Conservation (phyloP, 805 yeast species). For the Metschnikowia aberdeeniae region DNA sequence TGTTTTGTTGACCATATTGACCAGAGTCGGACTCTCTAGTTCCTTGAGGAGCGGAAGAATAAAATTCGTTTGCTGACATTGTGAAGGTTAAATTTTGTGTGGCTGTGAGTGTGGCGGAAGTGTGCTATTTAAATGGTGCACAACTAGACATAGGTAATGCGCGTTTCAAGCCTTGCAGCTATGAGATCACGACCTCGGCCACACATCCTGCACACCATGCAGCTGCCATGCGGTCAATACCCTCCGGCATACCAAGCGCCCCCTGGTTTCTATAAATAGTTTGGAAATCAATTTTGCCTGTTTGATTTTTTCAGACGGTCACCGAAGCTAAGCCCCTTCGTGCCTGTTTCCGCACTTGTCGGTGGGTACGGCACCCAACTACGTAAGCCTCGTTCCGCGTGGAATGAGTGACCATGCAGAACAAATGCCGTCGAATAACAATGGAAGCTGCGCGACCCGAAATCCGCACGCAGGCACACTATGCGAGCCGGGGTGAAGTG, state of each 20-base stretch:
- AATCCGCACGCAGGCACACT: too few species aligned
- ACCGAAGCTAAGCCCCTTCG: not conserved
- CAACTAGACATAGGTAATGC: not conserved
- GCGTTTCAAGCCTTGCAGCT: conserved; percentile 3
- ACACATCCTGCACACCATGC: not conserved
- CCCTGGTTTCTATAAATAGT: too few species aligned
- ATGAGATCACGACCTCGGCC: not conserved
- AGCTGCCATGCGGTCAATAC: too few species aligned
- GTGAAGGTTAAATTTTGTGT: not conserved
- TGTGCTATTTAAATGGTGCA: not conserved
- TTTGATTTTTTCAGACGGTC: too few species aligned
- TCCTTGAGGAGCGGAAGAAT: conserved; percentile 38
- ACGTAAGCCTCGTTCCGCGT: not conserved
- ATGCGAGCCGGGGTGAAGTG: too few species aligned
- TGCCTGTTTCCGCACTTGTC: not conserved
- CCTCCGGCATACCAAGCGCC: too few species aligned
- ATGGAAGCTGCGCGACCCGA: too few species aligned
- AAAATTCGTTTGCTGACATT: conserved; percentile 59
- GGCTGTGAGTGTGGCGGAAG: not conserved
- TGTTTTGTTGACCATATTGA: conserved; percentile 6
- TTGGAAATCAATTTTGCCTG: too few species aligned
- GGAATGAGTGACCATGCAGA: not conserved
- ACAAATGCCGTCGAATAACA: not conserved
- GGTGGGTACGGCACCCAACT: not conserved
- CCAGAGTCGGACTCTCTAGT: conserved; percentile 7